Percentiles rank a stretch among this genome's conserved stretches.
Evolutionary conservation across 2,329 filamentous ascomycete species (phyloP).

Genomic region (Calonectria honghensis): DNA sequence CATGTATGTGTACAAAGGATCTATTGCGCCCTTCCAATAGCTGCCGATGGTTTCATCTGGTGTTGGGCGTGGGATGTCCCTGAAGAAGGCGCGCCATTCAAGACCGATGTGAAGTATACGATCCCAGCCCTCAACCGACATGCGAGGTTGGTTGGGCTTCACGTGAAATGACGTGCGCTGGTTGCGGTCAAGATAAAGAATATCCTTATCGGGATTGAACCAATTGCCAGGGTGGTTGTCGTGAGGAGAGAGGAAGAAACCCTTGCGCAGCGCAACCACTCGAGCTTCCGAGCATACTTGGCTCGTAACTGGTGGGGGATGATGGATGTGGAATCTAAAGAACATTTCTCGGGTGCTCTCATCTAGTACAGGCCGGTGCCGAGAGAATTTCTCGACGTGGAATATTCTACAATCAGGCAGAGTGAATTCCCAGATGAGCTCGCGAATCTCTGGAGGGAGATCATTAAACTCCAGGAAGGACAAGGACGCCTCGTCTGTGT

Average conservation of each 20-base stretch:
- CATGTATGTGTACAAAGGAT: constrained; percentile 50
- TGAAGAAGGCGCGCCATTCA: constrained; percentile 57
- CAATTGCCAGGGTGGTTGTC: constrained; percentile 45
- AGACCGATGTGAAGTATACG: constrained; percentile 54
- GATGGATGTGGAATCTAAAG: constrained; percentile 51
- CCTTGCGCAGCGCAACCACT: constrained; percentile 49
- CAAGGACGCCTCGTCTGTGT: neutral
- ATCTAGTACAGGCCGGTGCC: neutral
- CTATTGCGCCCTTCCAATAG: constrained; percentile 50
- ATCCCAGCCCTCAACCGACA: constrained; percentile 50
- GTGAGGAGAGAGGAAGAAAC: constrained; percentile 52
- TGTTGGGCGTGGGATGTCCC: constrained; percentile 51
- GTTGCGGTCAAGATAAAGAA: constrained; percentile 58
- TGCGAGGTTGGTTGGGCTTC: constrained; percentile 36
- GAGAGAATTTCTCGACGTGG: constrained; percentile 50
- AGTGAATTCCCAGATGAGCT: constrained; percentile 56
- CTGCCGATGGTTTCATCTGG: constrained; percentile 46
- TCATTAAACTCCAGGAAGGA: constrained; percentile 34
- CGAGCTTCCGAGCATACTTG: constrained; percentile 56
- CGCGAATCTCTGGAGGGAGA: constrained; percentile 55
- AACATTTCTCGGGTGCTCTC: constrained; percentile 22
- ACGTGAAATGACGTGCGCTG: constrained; percentile 47
- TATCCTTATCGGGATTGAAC: constrained; percentile 54
- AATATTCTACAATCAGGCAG: constrained; percentile 57
- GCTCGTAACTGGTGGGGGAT: constrained; percentile 46